A percentile compares a stretch with the other conserved stretches of the same genome.
Evolutionary conservation across 2,329 filamentous ascomycete genomes (phyloP).

Genomic region (Phoma herbarum): DNA sequence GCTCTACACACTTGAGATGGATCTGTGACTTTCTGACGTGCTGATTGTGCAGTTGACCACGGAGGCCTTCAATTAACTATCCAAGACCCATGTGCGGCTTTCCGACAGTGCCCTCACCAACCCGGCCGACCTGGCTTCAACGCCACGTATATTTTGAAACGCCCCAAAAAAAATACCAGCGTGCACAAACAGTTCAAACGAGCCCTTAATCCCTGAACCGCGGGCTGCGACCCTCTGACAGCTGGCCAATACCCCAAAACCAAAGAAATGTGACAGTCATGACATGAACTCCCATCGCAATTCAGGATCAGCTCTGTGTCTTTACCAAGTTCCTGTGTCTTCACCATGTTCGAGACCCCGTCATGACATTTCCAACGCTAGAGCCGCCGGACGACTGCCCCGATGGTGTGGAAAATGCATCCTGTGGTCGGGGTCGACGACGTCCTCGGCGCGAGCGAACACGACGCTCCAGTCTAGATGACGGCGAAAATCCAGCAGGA

Average conservation of each 20-base stretch:
- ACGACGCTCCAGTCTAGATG: neutral
- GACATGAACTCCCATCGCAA: neutral
- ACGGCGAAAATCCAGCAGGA: neutral
- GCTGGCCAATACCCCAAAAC: neutral
- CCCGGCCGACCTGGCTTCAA: constrained; percentile 10
- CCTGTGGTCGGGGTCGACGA: neutral
- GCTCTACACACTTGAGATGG: too few relatives aligned
- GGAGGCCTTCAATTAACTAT: constrained; percentile 2
- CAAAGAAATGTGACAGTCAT: neutral
- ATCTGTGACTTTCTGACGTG: neutral
- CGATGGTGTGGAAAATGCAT: neutral
- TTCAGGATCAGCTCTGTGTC: neutral
- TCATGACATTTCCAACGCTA: neutral
- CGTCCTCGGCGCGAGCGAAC: neutral
- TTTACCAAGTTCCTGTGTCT: neutral
- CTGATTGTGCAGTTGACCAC: constrained; percentile 4
- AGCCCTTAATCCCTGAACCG: neutral
- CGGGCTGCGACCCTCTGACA: neutral
- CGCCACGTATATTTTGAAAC: constrained; percentile 5
- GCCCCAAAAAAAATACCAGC: constrained; percentile 16
- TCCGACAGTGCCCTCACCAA: constrained; percentile 2
- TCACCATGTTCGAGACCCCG: neutral
- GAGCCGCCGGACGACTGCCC: neutral
- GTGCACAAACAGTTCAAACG: constrained; percentile 1
- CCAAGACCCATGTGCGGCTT: constrained; percentile 4